Base-by-base conservation (phyloP, 2,329 filamentous ascomycete species). In the Diaporthe vexans region DNA sequence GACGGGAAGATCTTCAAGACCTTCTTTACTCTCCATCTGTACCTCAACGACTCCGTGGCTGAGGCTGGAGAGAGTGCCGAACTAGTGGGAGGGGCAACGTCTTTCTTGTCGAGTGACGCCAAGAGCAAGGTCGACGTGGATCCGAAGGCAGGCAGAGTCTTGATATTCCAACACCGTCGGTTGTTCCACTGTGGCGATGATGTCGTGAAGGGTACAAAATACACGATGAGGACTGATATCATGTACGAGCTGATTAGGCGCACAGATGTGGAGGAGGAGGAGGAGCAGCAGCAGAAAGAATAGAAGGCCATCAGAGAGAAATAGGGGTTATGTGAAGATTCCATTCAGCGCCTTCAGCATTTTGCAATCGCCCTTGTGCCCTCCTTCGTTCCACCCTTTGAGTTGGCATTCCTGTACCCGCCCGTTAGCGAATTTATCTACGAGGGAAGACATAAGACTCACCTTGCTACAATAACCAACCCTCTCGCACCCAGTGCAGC, bases 111-210 rank as follows among this genome's bases (percentile, higher is more conserved):
- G 0, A 67, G 63, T 0, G 82, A 88, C 67, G 79, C 82, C 71
- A 80, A 83, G 75, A 81, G 84, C 13, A 84, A 82, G 70, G 54
- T 90, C 0, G 88, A 91, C 75, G 86, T 91, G 1, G 82, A 91
- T 75, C 88, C 89, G 19, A 89, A 87, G 77, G 84, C 85, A 0
- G 90, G 90, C 1, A 84, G 89, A n/a, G 88, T 91, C 2, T 81
- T 92, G 48, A 87, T 92, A 63, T 92, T 92, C 76, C 90, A 92
- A 79, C 90, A 92, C 76, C 77, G 78, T 1, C 77, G 83, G 2
- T 80, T 91, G 11, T 81, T 84, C 24, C 90, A 92, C 77, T 86
- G 87, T 46, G 90, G 90, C 0, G 88, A 88, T 72, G 82, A 85
- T 29, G 90, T 92, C 0, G 77, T 80, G 11, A 78, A 79, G 19